Evolutionary conservation across 164 flowering plant species (phyloP).

Genomic region (Euptelea pleiosperma): DNA sequence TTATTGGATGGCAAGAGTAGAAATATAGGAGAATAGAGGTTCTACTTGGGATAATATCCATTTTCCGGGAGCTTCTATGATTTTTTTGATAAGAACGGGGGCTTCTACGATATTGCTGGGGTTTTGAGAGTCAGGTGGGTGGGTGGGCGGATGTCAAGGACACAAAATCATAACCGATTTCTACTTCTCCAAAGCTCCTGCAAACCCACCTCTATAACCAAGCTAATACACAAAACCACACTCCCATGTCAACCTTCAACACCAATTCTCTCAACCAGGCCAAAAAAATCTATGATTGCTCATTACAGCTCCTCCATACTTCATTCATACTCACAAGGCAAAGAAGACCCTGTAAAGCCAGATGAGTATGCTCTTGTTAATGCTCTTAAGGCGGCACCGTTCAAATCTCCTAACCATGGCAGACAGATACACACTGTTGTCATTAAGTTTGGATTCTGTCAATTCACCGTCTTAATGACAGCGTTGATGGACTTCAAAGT

Average conservation of each 20-base stretch:
- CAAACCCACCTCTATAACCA: neutral
- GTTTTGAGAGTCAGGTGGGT: too few species aligned
- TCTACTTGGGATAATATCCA: too few species aligned
- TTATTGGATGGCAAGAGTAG: too few species aligned
- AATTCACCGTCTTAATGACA: constrained; percentile 19
- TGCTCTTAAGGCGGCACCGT: constrained; percentile 14
- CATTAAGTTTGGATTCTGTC: constrained; percentile 17
- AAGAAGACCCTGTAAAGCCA: neutral
- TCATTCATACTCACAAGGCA: neutral
- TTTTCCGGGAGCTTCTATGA: too few species aligned
- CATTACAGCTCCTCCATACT: constrained; percentile 2
- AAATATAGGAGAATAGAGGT: too few species aligned
- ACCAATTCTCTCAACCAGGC: neutral
- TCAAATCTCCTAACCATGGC: constrained; percentile 6
- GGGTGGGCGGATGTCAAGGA: too few species aligned
- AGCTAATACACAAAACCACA: neutral
- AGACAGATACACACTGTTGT: constrained; percentile 15
- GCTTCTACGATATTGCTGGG: too few species aligned
- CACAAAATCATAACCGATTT: too few species aligned
- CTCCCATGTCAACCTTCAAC: neutral
- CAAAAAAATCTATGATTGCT: neutral
- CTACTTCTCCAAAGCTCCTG: neutral
- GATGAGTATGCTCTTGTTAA: constrained; percentile 15
- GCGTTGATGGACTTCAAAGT: constrained; percentile 18
- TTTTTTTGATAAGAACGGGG: too few species aligned